Evolutionary conservation across 106 monocot species (phyloP).

Genomic region (Platanthera guangdongensis): DNA sequence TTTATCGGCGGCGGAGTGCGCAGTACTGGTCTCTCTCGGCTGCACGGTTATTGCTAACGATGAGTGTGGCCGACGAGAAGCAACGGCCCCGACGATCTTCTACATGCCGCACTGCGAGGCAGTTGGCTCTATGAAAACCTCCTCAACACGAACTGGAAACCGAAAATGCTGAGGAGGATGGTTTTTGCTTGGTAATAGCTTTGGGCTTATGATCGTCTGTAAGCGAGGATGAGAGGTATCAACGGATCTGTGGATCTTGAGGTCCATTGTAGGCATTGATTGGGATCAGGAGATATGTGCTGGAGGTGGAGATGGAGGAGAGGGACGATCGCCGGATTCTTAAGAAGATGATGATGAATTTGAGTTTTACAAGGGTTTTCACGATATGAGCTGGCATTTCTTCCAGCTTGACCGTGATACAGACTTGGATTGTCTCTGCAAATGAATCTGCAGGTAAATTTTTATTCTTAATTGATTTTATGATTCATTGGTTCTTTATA

Average conservation of each 20-base stretch:
- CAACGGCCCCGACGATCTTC: too few species aligned
- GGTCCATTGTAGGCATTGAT: constrained; percentile 27
- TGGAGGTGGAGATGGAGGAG: constrained; percentile 45
- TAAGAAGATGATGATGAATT: constrained; percentile 18
- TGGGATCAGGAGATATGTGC: constrained; percentile 26
- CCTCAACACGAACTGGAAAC: constrained; percentile 61
- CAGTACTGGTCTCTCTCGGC: too few species aligned
- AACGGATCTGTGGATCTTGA: constrained; percentile 20
- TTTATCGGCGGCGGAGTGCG: too few species aligned
- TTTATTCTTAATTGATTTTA: too few species aligned
- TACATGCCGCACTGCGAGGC: too few species aligned
- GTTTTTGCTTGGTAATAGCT: constrained; percentile 81
- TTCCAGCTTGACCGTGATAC: constrained; percentile 37
- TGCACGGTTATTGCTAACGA: too few species aligned
- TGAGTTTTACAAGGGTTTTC: constrained; percentile 48
- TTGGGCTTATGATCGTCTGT: constrained; percentile 44
- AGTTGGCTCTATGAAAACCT: too few species aligned
- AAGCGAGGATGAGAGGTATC: constrained; percentile 10
- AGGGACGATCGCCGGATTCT: too few species aligned
- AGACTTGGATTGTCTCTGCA: constrained; percentile 12
- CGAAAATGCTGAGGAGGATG: constrained; percentile 33
- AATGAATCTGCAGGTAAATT: neutral
- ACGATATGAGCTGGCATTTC: constrained; percentile 88
- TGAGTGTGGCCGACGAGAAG: too few species aligned
- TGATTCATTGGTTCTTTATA: too few species aligned